Conservation (phyloP, 345 rosid species). For the Hibiscus mutabilis region DNA sequence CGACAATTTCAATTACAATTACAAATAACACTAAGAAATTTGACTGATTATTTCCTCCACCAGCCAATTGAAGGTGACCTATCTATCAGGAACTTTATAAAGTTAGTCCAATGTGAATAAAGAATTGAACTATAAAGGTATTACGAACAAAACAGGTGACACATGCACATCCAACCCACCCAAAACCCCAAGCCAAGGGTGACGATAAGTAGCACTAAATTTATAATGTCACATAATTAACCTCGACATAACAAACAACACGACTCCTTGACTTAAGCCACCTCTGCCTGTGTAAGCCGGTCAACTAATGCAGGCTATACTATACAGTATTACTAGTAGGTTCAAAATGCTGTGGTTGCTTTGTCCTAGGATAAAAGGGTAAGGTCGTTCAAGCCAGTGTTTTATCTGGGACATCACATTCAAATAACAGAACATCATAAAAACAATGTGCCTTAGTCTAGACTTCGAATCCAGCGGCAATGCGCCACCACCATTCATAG, state of each 20-base stretch:
- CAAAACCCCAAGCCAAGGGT: background rate
- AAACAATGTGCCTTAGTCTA: no score
- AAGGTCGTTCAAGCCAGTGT: no score
- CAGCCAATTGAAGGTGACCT: background rate
- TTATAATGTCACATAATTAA: background rate
- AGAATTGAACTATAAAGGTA: background rate
- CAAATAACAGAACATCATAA: no score
- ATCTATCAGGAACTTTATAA: background rate
- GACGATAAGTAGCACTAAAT: background rate
- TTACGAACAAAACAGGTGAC: background rate
- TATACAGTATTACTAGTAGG: background rate
- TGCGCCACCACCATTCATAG: background rate
- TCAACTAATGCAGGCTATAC: background rate
- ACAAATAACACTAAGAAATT: constrained; percentile 2
- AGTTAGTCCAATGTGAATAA: background rate
- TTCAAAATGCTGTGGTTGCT: background rate
- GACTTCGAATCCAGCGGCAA: background rate
- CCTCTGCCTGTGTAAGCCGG: background rate
- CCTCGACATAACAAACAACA: background rate
- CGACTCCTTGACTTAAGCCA: background rate
- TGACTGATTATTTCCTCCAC: background rate
- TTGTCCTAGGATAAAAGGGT: background rate
- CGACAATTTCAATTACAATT: constrained; percentile 1
- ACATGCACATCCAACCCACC: background rate
- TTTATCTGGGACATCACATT: no score